phyloP scores from a whole-genome alignment of 345 rosid genomes.

The Syzygium aqueum region DNA sequence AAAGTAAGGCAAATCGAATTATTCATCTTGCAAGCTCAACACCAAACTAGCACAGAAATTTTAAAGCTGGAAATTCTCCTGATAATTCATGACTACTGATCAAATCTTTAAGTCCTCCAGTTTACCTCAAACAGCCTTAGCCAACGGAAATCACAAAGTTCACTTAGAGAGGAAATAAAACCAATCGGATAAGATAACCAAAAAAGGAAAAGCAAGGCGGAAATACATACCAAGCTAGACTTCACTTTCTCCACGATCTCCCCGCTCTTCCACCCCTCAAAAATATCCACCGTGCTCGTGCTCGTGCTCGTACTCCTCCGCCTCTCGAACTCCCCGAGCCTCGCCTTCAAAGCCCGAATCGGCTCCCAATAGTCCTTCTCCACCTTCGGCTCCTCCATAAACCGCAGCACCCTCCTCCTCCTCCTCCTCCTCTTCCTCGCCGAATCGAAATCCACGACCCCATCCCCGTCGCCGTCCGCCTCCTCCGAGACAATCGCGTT shows the following conservation, averaged over 20 bases:
- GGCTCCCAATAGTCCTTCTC: constrained; percentile 57
- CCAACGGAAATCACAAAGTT: background rate
- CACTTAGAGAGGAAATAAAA: background rate
- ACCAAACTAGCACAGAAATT: background rate
- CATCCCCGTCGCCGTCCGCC: constrained; percentile 30
- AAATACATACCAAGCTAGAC: constrained; percentile 63
- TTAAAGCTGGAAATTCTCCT: background rate
- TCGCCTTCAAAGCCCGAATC: constrained; percentile 56
- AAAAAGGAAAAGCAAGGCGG: background rate
- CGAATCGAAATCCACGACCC: constrained; percentile 36
- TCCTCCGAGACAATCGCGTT: constrained; percentile 69
- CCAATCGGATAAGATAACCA: background rate
- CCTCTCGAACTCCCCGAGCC: constrained; percentile 76
- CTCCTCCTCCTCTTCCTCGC: constrained; percentile 21
- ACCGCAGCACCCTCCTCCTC: constrained; percentile 26
- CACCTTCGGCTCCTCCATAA: constrained; percentile 13
- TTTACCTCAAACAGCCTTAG: background rate
- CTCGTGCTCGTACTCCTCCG: constrained; percentile 34
- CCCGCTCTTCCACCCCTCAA: constrained; percentile 60
- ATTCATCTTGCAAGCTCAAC: background rate
- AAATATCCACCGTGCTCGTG: constrained; percentile 32
- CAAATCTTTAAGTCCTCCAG: background rate
- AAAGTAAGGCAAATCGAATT: background rate
- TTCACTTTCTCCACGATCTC: constrained; percentile 84
- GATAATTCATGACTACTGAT: background rate